These are phyloP conservation scores for Cucumis sativus DNA, from an alignment of 306 rosid genomes.

Conservation along the genomic window DNA sequence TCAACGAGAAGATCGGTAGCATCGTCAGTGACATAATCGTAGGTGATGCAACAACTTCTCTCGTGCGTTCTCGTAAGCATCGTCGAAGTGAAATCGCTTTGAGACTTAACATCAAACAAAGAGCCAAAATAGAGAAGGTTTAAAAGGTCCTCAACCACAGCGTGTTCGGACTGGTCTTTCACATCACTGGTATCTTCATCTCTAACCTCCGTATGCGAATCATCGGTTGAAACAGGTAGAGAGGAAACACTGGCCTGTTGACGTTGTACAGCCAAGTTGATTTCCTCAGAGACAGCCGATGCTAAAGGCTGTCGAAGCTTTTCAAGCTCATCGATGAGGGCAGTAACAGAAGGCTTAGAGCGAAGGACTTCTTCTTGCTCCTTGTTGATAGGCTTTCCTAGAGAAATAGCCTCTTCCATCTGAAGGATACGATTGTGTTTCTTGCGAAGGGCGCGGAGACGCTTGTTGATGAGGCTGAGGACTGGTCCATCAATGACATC, in stretches of 20 bases:
- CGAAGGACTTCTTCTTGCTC: slow-evolving; percentile 83
- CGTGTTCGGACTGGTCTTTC: slow-evolving; percentile 11
- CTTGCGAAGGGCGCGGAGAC: slow-evolving; percentile 72
- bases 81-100: slow-evolving; percentile 71
- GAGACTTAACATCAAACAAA: slow-evolving; percentile 73
- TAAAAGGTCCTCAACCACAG: slow-evolving; percentile 53
- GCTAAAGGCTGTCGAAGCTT: slow-evolving; percentile 84
- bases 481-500: slow-evolving; percentile 83
- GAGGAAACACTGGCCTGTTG: slow-evolving; percentile 20
- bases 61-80: slow-evolving; percentile 84
- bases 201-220: slow-evolving; percentile 1
- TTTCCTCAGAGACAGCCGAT: slow-evolving; percentile 55
- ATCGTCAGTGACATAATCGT: slow-evolving; percentile 89
- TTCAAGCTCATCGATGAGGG: slow-evolving; percentile 74
- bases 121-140: slow-evolving; percentile 84
- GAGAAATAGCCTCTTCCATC: slow-evolving; percentile 65
- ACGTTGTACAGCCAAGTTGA: slow-evolving; percentile 27
- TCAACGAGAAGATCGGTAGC: slow-evolving; percentile 88
- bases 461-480: slow-evolving; percentile 77
- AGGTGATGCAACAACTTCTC: slow-evolving; percentile 87
- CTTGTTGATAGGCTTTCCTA: slow-evolving; percentile 61
- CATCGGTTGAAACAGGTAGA: slow-evolving; percentile 1
- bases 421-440: slow-evolving; percentile 56
- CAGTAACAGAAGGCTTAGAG: slow-evolving; percentile 47
- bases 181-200: not conserved